Evolutionary conservation across 1,139 yeast species (phyloP).

Genomic region (Kodamaea sp.): DNA sequence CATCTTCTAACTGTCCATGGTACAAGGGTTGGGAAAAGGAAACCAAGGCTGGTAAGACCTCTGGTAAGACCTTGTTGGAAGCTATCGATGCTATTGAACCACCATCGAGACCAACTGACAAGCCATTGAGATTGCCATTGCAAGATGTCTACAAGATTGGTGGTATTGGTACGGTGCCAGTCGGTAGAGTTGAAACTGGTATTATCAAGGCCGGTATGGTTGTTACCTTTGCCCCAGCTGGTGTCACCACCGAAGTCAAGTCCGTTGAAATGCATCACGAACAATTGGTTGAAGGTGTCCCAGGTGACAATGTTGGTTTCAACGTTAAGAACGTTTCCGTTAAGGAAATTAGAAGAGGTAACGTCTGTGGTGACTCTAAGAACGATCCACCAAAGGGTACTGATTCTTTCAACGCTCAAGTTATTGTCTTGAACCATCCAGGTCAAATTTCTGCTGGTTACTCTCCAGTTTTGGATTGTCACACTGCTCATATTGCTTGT

Average conservation of each 20-base stretch:
- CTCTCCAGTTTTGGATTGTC: constrained; percentile 93
- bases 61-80: constrained; percentile 85
- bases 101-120: constrained; percentile 81
- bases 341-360: constrained; percentile 92
- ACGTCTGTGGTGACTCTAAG: constrained; percentile 94
- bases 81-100: constrained; percentile 86
- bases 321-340: constrained; percentile 93
- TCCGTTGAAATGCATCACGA: constrained; percentile 95
- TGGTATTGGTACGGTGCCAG: constrained; percentile 94
- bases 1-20: constrained; percentile 82
- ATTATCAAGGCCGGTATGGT: constrained; percentile 89
- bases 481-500: constrained; percentile 95
- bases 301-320: constrained; percentile 96
- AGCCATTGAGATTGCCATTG: constrained; percentile 76
- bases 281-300: constrained; percentile 77
- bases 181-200: constrained; percentile 94
- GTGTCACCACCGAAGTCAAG: constrained; percentile 90
- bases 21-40: constrained; percentile 90
- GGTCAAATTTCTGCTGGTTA: constrained; percentile 92
- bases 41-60: constrained; percentile 72
- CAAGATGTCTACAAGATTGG: constrained; percentile 93
- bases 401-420: constrained; percentile 85
- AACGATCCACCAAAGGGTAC: constrained; percentile 87
- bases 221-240: constrained; percentile 87
- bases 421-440: constrained; percentile 87